These are phyloP conservation scores for Suillus brevipes DNA, from an alignment of 768 basidiomycete genomes.

Conservation along the genomic window DNA sequence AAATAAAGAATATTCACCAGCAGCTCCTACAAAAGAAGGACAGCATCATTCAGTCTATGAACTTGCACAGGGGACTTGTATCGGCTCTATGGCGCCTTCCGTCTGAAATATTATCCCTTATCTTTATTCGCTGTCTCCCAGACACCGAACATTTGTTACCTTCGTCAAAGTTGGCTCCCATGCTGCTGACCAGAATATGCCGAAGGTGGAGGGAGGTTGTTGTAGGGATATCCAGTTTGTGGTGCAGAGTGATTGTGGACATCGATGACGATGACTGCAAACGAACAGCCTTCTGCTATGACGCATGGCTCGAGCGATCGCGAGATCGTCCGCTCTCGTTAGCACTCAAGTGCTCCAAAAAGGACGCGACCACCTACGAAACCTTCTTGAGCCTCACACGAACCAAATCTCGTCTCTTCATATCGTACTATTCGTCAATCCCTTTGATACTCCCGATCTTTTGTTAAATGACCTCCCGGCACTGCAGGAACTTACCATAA, in stretches of 20 bases:
- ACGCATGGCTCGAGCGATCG: neutral
- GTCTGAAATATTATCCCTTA: neutral
- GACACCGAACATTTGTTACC: conserved; percentile 2
- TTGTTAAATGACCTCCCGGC: neutral
- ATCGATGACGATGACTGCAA: neutral
- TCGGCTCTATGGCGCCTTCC: neutral
- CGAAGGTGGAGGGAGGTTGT: conserved; percentile 2
- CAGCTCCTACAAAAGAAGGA: neutral
- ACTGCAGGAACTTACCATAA: neutral
- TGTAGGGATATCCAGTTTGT: neutral
- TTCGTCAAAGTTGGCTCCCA: neutral
- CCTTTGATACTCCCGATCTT: neutral
- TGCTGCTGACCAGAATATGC: neutral
- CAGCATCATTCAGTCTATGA: neutral
- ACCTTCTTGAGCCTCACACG: neutral
- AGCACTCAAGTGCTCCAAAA: neutral
- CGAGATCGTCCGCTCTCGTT: neutral
- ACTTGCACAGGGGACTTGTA: neutral
- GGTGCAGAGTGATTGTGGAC: neutral
- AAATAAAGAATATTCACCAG: neutral
- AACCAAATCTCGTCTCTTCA: neutral
- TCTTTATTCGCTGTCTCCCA: neutral
- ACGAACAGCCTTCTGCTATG: neutral
- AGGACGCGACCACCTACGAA: neutral
- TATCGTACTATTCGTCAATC: neutral